These are phyloP conservation scores for Pisolithus sp. DNA, from an alignment of 768 basidiomycete genomes.

Conservation along the genomic window DNA sequence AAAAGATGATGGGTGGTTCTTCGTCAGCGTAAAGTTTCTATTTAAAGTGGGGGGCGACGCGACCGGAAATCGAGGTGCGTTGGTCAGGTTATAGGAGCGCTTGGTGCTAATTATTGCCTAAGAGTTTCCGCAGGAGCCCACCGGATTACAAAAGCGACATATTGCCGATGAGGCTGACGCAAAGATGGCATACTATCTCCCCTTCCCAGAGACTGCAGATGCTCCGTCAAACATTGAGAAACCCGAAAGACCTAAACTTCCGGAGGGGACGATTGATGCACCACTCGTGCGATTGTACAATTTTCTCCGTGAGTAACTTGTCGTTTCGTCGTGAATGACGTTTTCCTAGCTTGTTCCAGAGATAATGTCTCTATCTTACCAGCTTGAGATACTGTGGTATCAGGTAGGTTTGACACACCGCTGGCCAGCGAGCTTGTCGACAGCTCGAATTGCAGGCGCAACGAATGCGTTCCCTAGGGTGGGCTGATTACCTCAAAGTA, in stretches of 20 bases:
- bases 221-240: conserved; percentile 36
- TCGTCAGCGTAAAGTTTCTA: conserved; percentile 69
- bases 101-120: background rate
- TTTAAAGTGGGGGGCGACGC: conserved; percentile 69
- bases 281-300: conserved; percentile 84
- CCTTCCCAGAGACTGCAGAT: conserved; percentile 35
- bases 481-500: conserved; percentile 70
- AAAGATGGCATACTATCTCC: conserved; percentile 59
- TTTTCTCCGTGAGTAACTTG: conserved; percentile 66
- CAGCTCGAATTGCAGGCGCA: conserved; percentile 40
- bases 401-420: conserved; percentile 37
- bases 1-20: conserved; percentile 77
- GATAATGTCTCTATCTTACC: conserved; percentile 88
- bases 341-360: conserved; percentile 38
- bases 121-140: conserved; percentile 73
- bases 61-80: conserved; percentile 61
- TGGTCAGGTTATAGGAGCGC: background rate
- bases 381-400: conserved; percentile 82
- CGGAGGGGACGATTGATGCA: conserved; percentile 62
- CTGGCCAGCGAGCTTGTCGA: background rate
- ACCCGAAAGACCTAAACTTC: conserved; percentile 43
- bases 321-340: background rate
- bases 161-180: conserved; percentile 70
- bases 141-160: conserved; percentile 54
- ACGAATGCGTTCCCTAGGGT: conserved; percentile 79